These are phyloP conservation scores for Cyamopsis tetragonoloba DNA, from an alignment of 306 rosid species.

Conservation along the genomic window DNA sequence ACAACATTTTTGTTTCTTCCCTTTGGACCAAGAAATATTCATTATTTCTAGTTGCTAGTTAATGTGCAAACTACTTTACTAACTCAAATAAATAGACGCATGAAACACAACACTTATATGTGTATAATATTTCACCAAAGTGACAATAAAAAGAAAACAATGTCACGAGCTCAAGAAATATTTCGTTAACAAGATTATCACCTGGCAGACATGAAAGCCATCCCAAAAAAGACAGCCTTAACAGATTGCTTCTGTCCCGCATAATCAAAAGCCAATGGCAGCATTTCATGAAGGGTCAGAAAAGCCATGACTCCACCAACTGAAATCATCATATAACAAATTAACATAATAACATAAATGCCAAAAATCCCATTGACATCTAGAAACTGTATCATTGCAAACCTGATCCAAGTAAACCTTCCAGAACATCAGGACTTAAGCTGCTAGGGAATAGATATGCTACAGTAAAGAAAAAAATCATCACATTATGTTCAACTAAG, in stretches of 20 bases:
- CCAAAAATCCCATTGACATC: not conserved
- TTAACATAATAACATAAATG: not conserved
- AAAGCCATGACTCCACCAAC: slow-evolving; percentile 99
- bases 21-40: slow-evolving; percentile 1
- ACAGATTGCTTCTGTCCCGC: slow-evolving; percentile 92
- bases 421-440: slow-evolving; percentile 87
- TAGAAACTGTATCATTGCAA: slow-evolving; percentile 16
- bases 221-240: slow-evolving; percentile 89
- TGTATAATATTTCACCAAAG: not conserved
- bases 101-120: not conserved
- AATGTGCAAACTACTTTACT: slow-evolving; percentile 6
- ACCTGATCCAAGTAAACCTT: slow-evolving; percentile 97
- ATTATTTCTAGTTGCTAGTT: not conserved
- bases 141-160: not conserved
- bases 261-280: slow-evolving; percentile 91
- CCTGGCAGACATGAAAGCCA: slow-evolving; percentile 99
- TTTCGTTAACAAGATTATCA: slow-evolving; percentile 32
- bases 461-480: slow-evolving; percentile 35
- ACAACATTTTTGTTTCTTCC: not conserved
- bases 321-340: slow-evolving; percentile 26
- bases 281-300: slow-evolving; percentile 90
- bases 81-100: not conserved
- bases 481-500: slow-evolving; percentile 17
- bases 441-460: slow-evolving; percentile 93
- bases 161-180: slow-evolving; percentile 9